phyloP scores from a whole-genome alignment of 2,329 filamentous ascomycete genomes.

The Pseudopyrenochaeta lycopersici region DNA sequence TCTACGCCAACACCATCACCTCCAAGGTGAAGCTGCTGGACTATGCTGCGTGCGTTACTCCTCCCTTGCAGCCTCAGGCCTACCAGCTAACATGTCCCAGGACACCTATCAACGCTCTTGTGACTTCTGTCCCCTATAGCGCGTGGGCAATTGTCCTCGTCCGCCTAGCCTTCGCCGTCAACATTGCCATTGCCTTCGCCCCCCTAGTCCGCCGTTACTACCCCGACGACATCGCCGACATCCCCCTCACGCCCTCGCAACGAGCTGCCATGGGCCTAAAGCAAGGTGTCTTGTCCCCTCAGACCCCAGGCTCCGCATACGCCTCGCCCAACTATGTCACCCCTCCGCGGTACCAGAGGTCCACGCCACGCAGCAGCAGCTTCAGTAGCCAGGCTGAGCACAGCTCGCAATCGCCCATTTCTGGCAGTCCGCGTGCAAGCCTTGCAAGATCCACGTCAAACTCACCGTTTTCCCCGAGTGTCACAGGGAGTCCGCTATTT shows the following conservation, averaged over 20 bases:
- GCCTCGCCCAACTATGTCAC: constrained; percentile 72
- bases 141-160: constrained; percentile 54
- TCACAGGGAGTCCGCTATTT: constrained; percentile 65
- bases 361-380: constrained; percentile 71
- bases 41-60: constrained; percentile 30
- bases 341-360: constrained; percentile 85
- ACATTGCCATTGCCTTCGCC: constrained; percentile 74
- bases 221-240: constrained; percentile 82
- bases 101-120: constrained; percentile 46
- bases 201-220: constrained; percentile 72
- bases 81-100: constrained; percentile 37
- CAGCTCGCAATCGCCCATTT: constrained; percentile 63
- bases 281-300: constrained; percentile 65
- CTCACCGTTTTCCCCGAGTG: constrained; percentile 62
- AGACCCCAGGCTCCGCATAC: constrained; percentile 67
- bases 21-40: constrained; percentile 30
- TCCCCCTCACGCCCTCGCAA: constrained; percentile 89
- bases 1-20: constrained; percentile 43
- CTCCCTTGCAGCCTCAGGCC: background rate
- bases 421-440: constrained; percentile 59
- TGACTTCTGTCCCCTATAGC: constrained; percentile 47
- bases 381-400: constrained; percentile 56
- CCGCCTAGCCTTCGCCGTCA: constrained; percentile 65
- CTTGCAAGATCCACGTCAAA: constrained; percentile 37
- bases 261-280: constrained; percentile 83